Evolutionary conservation across 257 asterid species (phyloP).

Genomic region (Primulina huaijiensis): DNA sequence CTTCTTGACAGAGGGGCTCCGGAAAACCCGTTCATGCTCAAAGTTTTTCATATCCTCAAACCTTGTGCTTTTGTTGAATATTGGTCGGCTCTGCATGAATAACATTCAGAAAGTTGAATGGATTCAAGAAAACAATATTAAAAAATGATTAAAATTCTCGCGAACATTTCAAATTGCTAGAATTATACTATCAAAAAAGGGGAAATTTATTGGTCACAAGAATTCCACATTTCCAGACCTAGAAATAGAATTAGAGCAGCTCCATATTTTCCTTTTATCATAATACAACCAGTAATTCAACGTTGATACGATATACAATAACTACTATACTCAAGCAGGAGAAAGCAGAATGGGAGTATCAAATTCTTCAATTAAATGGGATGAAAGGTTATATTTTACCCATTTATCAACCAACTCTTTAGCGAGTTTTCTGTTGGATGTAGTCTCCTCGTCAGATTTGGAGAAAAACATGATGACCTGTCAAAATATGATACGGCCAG

Average conservation of each 20-base stretch:
- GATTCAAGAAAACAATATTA: background rate
- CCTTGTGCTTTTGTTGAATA: conserved; percentile 86
- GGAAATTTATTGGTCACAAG: no score
- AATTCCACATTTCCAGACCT: background rate
- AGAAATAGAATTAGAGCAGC: background rate
- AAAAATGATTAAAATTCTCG: background rate
- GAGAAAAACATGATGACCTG: conserved; percentile 97
- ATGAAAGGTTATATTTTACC: conserved; percentile 46
- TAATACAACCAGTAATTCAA: background rate
- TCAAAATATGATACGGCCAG: conserved; percentile 20
- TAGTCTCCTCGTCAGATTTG: conserved; percentile 91
- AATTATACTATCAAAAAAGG: background rate
- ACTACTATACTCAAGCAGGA: background rate
- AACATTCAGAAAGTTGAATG: background rate
- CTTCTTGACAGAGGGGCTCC: conserved; percentile 62
- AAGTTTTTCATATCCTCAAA: conserved; percentile 91
- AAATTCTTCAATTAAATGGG: conserved; percentile 4
- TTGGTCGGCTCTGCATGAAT: conserved; percentile 53
- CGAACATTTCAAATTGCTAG: background rate
- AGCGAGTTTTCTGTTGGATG: conserved; percentile 83
- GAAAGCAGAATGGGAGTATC: background rate
- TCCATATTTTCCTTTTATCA: background rate
- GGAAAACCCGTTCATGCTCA: conserved; percentile 67
- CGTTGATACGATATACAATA: background rate
- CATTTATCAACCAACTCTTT: conserved; percentile 97